Base-by-base conservation (phyloP, 768 basidiomycete genomes). In the Lentinula raphanica region DNA sequence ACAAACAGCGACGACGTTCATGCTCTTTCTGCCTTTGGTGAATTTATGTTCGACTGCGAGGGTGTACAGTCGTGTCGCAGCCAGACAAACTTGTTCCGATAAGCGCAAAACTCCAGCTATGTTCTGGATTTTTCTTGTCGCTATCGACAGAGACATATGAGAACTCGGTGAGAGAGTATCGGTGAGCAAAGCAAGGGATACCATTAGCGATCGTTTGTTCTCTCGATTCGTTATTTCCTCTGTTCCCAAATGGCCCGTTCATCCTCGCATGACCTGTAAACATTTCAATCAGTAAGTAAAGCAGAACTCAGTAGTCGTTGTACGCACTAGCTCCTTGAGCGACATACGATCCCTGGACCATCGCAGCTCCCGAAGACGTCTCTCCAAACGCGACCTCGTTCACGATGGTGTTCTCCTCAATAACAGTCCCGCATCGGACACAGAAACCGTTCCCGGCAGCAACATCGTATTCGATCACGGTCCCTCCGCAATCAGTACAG, bases 331-430 rank as follows among this genome's bases (percentile, higher is more conserved):
- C 86, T 57, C 92, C 91, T 65, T 92, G 88, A 0, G 83, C 91
- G 12, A 99, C 93, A 65, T 91, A 97, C 2, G 89, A 87, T 2
- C 97, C 97, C 66, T 95, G 90, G 1, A 97, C 95, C 79, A 98
- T 92, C 1, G 96, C 95, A 4, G 94, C 92, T 25, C 97, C 97
- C 28, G 83, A 81, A 11, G 88, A 82, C 3, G 90, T 90, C 77
- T 99, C 97, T n/a, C 94, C 93, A 64, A 99, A 99, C 1, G 87
- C 85, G 56, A 99, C 84, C 69, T 99, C 97, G 61, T 88, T 90
- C 9, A 98, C 92, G 59, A 98, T 94, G 2, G 88, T 85, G 66
- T 93, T 94, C 71, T 97, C 92, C 72, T 96, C 93, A 9, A 96
- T 78, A 17, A 98, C 94, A 6, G 87, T 90, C 46, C 92, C 93